phyloP scores from a whole-genome alignment of 2,329 filamentous ascomycete genomes.

The Beauveria bassiana region DNA sequence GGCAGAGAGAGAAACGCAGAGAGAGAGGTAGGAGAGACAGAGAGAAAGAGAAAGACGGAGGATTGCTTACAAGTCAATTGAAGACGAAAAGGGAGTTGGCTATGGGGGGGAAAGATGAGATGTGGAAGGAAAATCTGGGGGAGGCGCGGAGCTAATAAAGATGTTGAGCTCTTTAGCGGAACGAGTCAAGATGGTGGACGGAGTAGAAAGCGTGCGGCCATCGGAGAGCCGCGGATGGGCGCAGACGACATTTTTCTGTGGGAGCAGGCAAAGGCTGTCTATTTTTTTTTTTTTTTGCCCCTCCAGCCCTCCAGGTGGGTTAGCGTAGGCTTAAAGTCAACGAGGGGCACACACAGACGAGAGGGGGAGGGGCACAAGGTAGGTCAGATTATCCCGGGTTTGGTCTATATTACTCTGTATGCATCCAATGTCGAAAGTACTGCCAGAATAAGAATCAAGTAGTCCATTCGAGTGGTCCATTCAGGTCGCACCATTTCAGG shows the following conservation, averaged over 20 bases:
- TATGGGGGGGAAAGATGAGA: neutral
- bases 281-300: constrained; percentile 3
- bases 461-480: too few relatives aligned
- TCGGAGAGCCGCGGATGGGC: constrained; percentile 7
- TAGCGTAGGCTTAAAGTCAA: neutral
- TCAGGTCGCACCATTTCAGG: too few relatives aligned
- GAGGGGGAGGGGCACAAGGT: neutral
- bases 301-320: neutral
- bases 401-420: too few relatives aligned
- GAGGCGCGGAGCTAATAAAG: constrained; percentile 1
- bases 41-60: too few relatives aligned
- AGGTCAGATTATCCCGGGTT: neutral
- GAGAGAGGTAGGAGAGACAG: too few relatives aligned
- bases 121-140: neutral
- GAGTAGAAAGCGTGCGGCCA: constrained; percentile 3
- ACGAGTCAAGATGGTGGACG: constrained; percentile 7
- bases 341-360: too few relatives aligned
- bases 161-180: neutral
- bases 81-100: neutral
- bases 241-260: constrained; percentile 2
- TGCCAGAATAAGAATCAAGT: too few relatives aligned
- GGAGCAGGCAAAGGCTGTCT: neutral
- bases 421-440: too few relatives aligned
- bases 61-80: constrained; percentile 1
- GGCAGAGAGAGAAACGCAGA: neutral